A percentile compares a stretch with the other conserved stretches of the same genome.
phyloP scores from a whole-genome alignment of 371 early-diverging fungal genomes.

The Chytridiales sp. region DNA sequence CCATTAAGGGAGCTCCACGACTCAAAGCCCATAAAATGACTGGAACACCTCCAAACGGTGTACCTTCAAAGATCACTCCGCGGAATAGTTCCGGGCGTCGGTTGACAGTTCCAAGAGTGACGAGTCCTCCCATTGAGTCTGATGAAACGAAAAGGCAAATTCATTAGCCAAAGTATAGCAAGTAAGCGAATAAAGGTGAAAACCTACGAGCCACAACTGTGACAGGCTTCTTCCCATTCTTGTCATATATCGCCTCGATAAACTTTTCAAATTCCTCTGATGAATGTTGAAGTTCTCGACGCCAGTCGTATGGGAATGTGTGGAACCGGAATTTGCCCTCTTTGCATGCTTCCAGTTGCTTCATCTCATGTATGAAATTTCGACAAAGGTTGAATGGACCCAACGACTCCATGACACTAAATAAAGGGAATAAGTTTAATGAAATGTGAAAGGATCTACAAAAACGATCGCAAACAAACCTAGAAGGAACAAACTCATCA shows the following conservation, averaged over 20 bases:
- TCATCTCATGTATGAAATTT: slow-evolving; percentile 20
- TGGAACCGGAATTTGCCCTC: slow-evolving; percentile 24
- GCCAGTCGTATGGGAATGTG: slow-evolving; percentile 32
- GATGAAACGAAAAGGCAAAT: not conserved
- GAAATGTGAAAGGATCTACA: not conserved
- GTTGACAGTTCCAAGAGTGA: slow-evolving; percentile 21
- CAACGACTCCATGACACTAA: slow-evolving; percentile 21
- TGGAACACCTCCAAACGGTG: slow-evolving; percentile 29
- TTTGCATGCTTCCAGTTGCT: slow-evolving; percentile 12
- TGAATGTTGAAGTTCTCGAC: slow-evolving; percentile 19
- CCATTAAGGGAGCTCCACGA: slow-evolving; percentile 25
- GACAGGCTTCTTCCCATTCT: slow-evolving; percentile 22
- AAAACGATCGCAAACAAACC: slow-evolving; percentile 8
- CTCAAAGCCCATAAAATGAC: slow-evolving; percentile 24
- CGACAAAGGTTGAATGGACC: slow-evolving; percentile 32
- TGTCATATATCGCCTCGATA: slow-evolving; percentile 12
- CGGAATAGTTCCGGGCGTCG: slow-evolving; percentile 26
- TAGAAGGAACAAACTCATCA: slow-evolving; percentile 16
- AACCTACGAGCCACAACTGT: slow-evolving; percentile 24
- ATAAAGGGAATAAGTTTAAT: not conserved
- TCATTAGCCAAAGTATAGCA: not conserved
- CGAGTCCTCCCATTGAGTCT: slow-evolving; percentile 32
- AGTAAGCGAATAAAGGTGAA: not conserved
- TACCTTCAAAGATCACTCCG: slow-evolving; percentile 22
- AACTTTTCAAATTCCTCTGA: slow-evolving; percentile 13